phyloP scores from a whole-genome alignment of 2,329 filamentous ascomycete genomes.

The Colletotrichum sp. region DNA sequence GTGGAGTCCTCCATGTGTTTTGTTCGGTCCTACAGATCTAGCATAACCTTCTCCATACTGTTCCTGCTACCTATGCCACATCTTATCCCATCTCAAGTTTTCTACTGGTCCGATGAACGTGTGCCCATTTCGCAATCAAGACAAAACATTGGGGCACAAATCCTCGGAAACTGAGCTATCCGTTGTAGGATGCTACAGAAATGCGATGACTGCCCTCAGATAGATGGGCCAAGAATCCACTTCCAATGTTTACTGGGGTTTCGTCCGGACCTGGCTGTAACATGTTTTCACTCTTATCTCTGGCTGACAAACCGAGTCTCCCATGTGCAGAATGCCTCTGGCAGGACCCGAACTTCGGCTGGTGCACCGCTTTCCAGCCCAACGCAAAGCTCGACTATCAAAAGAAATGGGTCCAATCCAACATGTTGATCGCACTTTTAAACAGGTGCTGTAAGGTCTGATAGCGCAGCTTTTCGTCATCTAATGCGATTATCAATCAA shows the following conservation, averaged over 20 bases:
- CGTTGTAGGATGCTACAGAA: not conserved
- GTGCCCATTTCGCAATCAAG: not conserved
- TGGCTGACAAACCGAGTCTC: not conserved
- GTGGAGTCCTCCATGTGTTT: not conserved
- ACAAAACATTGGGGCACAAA: not conserved
- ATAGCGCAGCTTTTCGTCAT: not conserved
- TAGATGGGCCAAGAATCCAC: not conserved
- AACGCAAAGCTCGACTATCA: not conserved
- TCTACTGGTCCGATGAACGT: not conserved
- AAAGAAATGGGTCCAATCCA: accelerated
- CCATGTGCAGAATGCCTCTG: not conserved
- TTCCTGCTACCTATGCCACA: not conserved
- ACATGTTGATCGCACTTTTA: not conserved
- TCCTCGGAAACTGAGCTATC: not conserved
- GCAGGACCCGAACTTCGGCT: not conserved
- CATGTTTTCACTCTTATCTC: not conserved
- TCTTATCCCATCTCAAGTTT: not conserved
- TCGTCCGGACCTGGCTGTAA: not conserved
- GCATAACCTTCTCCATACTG: not conserved
- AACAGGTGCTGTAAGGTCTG: not conserved
- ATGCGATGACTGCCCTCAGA: not conserved
- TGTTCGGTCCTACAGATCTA: not conserved
- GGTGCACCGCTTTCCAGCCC: not conserved
- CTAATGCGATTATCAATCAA: not conserved
- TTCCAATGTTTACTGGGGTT: not conserved